Evolutionary conservation across 257 asterid species (phyloP).

Genomic region (Nicotiana sylvestris): DNA sequence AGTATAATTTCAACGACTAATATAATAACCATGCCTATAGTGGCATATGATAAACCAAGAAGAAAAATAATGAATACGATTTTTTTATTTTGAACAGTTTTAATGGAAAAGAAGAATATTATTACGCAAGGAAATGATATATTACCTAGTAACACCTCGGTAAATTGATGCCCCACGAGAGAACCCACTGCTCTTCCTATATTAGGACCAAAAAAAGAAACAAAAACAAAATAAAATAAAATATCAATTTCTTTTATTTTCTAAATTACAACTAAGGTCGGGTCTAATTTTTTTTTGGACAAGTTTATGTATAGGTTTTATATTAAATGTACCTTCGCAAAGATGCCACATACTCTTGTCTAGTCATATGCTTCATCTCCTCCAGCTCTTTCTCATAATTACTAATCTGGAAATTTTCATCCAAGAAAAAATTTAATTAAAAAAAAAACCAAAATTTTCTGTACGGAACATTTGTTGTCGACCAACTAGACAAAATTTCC

Average conservation of each 20-base stretch:
- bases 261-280: not conserved
- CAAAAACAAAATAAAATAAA: not conserved
- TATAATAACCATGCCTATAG: too few relatives aligned
- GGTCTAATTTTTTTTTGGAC: not conserved
- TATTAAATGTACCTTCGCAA: conserved; percentile 52
- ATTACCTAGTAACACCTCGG: conserved; percentile 90
- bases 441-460: too few relatives aligned
- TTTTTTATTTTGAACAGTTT: too few relatives aligned
- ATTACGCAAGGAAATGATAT: too few relatives aligned
- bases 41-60: too few relatives aligned
- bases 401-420: conserved; percentile 42
- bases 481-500: not conserved
- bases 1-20: too few relatives aligned
- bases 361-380: conserved; percentile 88
- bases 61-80: too few relatives aligned
- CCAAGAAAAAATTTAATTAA: too few relatives aligned
- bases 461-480: not conserved
- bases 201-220: not conserved
- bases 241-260: not conserved
- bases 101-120: too few relatives aligned
- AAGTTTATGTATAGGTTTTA: not conserved
- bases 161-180: conserved; percentile 91
- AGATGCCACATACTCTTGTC: conserved; percentile 88
- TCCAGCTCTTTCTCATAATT: conserved; percentile 83
- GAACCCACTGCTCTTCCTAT: conserved; percentile 90